Evolutionary conservation across 2,329 filamentous ascomycete genomes (phyloP).

Genomic region (Fusarium incarnatum): DNA sequence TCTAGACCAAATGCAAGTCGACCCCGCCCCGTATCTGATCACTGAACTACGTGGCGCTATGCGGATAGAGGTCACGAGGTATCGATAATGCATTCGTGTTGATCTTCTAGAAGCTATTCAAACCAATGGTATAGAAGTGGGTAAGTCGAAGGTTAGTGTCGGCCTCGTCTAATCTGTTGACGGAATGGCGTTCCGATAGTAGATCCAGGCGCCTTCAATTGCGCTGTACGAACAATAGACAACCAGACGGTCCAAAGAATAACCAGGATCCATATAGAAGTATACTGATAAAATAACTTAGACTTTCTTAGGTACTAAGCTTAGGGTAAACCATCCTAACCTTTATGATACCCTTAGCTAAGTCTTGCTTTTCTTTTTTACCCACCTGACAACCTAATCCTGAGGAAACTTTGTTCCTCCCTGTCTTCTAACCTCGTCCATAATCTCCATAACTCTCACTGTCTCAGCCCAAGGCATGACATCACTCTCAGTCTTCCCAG

Average conservation of each 20-base stretch:
- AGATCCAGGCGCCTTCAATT: no score
- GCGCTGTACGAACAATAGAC: no score
- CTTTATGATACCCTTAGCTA: no score
- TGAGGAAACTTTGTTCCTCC: slow-evolving; percentile 48
- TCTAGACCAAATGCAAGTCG: not conserved
- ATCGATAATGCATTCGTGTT: slow-evolving; percentile 20
- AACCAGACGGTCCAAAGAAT: no score
- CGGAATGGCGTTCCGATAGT: slow-evolving; percentile 34
- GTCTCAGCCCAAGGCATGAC: slow-evolving; percentile 61
- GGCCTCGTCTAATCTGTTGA: not conserved
- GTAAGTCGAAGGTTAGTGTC: slow-evolving; percentile 6
- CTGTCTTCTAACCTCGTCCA: slow-evolving; percentile 59
- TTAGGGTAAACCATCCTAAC: no score
- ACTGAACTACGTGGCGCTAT: slow-evolving; percentile 13
- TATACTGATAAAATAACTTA: no score
- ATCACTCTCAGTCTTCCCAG: slow-evolving; percentile 52
- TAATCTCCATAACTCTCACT: slow-evolving; percentile 57
- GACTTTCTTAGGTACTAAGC: no score
- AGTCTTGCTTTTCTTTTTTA: no score
- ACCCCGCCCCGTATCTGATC: not conserved
- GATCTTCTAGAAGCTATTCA: slow-evolving; percentile 19
- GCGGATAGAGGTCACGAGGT: slow-evolving; percentile 30
- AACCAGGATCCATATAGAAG: no score
- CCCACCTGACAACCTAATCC: slow-evolving; percentile 31
- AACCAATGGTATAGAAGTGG: slow-evolving; percentile 10